Base-by-base conservation (phyloP, 2,329 filamentous ascomycete species). In the Tolypocladium sp. region DNA sequence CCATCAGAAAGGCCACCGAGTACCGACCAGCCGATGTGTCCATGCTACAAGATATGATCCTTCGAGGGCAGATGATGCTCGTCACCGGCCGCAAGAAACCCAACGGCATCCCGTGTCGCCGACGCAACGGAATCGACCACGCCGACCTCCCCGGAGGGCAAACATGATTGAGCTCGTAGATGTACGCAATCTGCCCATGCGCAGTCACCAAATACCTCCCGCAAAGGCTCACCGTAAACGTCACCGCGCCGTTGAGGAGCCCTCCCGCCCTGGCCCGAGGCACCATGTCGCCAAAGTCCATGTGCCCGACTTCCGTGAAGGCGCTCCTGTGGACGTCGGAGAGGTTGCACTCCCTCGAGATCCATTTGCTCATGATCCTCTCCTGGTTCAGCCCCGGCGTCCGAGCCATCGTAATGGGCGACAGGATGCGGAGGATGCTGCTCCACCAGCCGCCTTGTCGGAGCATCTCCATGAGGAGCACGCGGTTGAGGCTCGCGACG, bases 21-120 rank as follows among this genome's bases (percentile, higher is more conserved):
- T 82, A 77, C 51, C 78, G 76, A 10, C 79, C 73, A 2, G 76
- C 78, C 5, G 80, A 85, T 0, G 82, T 83, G 67, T 88, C 84
- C 78, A 89, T 86, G 62, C 82, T 83, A 64, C 84, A 82, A 3
- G 80, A 78, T 7, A 89, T 67, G 2, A 88, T 80, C 52, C 78
- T 73, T 20, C 77, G 74, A 15, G 83, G 83, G 64, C 85, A 88
- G 17, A 78, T 67, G 13, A 89, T 77, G 46, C 73, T 80, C 1
- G 82, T 77, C 20, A 84, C 68, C 2, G 79, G 79, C 2, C 51
- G 72, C 62, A 58, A 82, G 57, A 65, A 65, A 63, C 59, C 72
- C 63, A 61, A 25, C 4, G 63, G 53, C 59, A 63, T 62, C 30
- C 63, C 60, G 56, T 66, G 60, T 53, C 64, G 64, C 35, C 62